Base-by-base conservation (phyloP, 2,329 filamentous ascomycete genomes). In the Tolypocladium cylindrosporum region DNA sequence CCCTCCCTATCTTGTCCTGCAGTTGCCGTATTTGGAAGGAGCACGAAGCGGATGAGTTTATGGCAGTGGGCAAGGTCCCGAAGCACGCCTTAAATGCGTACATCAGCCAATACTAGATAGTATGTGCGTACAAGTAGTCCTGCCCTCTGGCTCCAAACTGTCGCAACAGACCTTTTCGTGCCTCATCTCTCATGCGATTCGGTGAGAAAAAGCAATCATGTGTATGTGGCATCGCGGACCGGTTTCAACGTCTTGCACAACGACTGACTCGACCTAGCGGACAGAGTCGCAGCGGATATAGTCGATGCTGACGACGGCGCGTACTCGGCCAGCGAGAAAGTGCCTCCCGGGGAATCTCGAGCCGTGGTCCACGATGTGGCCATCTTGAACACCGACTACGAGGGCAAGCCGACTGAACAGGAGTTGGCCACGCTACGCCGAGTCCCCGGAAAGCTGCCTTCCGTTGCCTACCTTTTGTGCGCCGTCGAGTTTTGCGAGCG, bases 401-500 rank as follows among this genome's bases (percentile, higher is more conserved):
- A 77, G 62, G 70, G 71, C 61, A 76, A 75, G 54, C 80, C 81
- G 1, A 83, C 80, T 1, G 74, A 76, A n/a, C 76, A 82, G 61
- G 81, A 84, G 50, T 64, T 81, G n/a, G 61, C 62, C 3, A 80
- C 78, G 5, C 69, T 84, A 6, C 75, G 75, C 41, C 80, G 80
- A 61, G 75, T 84, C 9, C 71, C 80, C n/a, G 81, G 74, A 45
- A 70, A 64, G 2, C 73, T 86, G 2, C 81, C 83, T 1, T 58
- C 71, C 14, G 72, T 79, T 4, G 77, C 80, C n/a, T 86, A 82
- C 63, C 64, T 80, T 3, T 77, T 86, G 37, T 85, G 82, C 60
- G 62, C 79, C 8, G 81, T 85, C 45, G 83, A 86, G 61, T 81
- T 85, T 60, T 80, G 79, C 57, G 83, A 86, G 65, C 74, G 83